Base-by-base conservation (phyloP, 345 rosid species). In the Aquilaria malaccensis region DNA sequence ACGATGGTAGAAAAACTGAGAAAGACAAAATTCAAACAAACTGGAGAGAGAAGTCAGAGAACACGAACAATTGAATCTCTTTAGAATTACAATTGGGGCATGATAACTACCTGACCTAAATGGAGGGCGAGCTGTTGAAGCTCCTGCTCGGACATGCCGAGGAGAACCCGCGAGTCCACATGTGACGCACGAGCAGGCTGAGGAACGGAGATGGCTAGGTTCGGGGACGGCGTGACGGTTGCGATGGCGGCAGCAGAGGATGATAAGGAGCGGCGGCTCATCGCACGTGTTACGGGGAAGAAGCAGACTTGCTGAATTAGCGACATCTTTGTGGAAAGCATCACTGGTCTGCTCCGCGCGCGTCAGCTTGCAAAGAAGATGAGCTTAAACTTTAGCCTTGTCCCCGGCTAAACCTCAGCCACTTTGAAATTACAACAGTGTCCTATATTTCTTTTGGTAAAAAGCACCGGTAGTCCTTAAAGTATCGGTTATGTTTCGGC, bases 121-220 rank as follows among this genome's bases (percentile, higher is more conserved):
- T 85, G 80, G 81, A 81, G 59, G 58, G 97, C 91, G 51, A 94
- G 80, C 70, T 83, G 82, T 53, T 88, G 96, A 66, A 94, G 96
- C 73, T 94, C 96, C 30, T 77, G 77, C 68, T 90, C 97, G 4
- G 96, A 81, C 95, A 88, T 82, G 71, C 96, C 99, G 41, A 91
- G 88, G 54, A 94, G 99, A 59, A 85, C 96, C 59, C 63, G 73
- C 7, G 93, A 60, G 72, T 85, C 79, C 48, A 79, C 76, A 70
- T 71, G 86, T 12, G 84, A 59, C 13, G 81, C 54, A 55, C 89
- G 87, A 9, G 67, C 62, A n/a, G 68, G 15, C 56, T 73, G 56
- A 47, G 72, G 22, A 15, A 77, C 30, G 29, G 77, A 62, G 29
- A 67, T 37, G 13, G 76, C 58, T 30, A 67, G 79, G 54, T 63